Evolutionary conservation across 1,284 basidiomycete genomes (phyloP).

Genomic region (Laetiporus sulphureus): DNA sequence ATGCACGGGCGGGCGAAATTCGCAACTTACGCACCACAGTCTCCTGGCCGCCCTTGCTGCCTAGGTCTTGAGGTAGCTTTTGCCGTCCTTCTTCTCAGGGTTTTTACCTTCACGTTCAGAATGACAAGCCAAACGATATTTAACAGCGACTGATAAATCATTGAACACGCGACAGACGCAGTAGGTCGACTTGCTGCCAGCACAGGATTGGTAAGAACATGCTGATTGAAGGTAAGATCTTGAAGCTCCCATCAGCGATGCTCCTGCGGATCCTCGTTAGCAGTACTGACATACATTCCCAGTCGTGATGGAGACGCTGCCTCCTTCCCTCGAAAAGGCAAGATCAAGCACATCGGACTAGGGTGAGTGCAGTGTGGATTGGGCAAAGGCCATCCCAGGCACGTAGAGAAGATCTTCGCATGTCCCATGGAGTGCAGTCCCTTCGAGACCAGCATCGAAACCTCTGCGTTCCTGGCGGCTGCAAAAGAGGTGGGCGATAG

Average conservation of each 20-base stretch:
- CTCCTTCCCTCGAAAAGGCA: conserved; percentile 1
- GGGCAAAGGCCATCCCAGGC: conserved; percentile 1
- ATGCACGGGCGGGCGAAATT: not conserved
- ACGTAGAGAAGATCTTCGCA: not conserved
- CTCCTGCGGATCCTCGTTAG: not conserved
- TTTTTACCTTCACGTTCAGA: conserved; percentile 93
- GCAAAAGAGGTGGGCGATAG: not conserved
- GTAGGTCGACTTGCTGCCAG: conserved; percentile 26
- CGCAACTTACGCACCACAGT: conserved; percentile 53
- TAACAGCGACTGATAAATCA: no score
- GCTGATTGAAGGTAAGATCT: conserved; percentile 6
- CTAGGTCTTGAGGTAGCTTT: conserved; percentile 83
- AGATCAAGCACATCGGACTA: not conserved
- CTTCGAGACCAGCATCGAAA: not conserved
- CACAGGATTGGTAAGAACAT: conserved; percentile 23
- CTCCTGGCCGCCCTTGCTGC: conserved; percentile 90
- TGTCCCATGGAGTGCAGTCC: conserved; percentile 2
- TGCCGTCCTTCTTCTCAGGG: conserved; percentile 81
- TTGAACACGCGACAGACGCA: conserved; percentile 19
- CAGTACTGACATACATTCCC: not conserved
- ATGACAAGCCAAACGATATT: no score
- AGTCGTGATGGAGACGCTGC: conserved; percentile 2
- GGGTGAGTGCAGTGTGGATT: conserved; percentile 1
- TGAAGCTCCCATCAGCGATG: not conserved
- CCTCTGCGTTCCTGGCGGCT: not conserved